phyloP scores from a whole-genome alignment of 2,329 filamentous ascomycete species.

The Zymoseptoria crescenta region DNA sequence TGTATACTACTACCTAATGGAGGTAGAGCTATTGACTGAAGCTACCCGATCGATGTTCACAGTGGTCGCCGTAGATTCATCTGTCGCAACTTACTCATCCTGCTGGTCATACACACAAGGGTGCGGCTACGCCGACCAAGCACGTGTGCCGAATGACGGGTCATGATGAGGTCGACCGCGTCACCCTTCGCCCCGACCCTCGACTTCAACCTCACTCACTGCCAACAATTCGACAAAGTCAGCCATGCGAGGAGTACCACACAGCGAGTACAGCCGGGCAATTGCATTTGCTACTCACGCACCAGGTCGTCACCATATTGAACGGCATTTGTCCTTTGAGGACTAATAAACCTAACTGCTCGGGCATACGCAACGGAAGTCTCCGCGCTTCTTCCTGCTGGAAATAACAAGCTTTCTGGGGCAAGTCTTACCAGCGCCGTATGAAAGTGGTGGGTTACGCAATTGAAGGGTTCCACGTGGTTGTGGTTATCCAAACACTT shows the following conservation, averaged over 20 bases:
- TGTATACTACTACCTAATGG: too few relatives aligned
- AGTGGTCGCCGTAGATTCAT: too few relatives aligned
- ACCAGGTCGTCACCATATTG: background rate
- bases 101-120: background rate
- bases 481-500: too few relatives aligned
- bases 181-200: too few relatives aligned
- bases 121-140: too few relatives aligned
- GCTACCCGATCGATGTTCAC: too few relatives aligned
- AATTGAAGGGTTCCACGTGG: background rate
- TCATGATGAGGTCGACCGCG: too few relatives aligned
- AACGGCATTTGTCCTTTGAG: background rate
- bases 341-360: background rate
- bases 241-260: too few relatives aligned
- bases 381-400: background rate
- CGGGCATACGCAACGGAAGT: background rate
- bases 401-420: background rate
- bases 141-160: too few relatives aligned
- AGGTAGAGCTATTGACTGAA: too few relatives aligned
- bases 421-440: background rate
- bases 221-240: too few relatives aligned
- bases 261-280: background rate
- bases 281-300: background rate
- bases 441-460: background rate
- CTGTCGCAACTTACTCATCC: background rate
- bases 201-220: background rate